A percentile compares a stretch with the other conserved stretches of the same genome.
Evolutionary conservation across 768 basidiomycete species (phyloP).

Genomic region (Calocybe cyanea): DNA sequence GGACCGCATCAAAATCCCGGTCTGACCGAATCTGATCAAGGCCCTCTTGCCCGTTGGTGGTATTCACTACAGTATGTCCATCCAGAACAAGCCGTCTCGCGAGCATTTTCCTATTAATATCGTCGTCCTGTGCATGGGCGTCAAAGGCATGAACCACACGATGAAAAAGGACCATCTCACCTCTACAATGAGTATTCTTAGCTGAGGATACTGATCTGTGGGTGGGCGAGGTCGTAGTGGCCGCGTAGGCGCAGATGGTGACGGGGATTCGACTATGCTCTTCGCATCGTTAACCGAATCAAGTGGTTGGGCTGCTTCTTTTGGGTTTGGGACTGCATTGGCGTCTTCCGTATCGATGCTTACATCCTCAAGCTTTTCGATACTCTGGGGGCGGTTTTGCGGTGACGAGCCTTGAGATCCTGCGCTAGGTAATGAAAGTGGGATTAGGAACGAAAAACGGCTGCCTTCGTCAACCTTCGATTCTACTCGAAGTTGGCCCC

Average conservation of each 20-base stretch:
- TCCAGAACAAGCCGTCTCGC: constrained; percentile 63
- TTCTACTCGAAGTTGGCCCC: constrained; percentile 76
- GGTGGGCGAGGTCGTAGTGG: neutral
- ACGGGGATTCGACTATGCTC: too few relatives aligned
- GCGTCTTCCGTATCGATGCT: constrained; percentile 19
- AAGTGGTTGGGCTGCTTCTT: constrained; percentile 35
- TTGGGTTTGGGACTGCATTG: constrained; percentile 24
- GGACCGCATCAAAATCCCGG: constrained; percentile 60
- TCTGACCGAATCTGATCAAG: constrained; percentile 57
- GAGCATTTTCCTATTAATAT: constrained; percentile 69
- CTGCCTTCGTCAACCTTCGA: constrained; percentile 66
- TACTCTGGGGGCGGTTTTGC: constrained; percentile 24
- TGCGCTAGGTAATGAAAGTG: constrained; percentile 35
- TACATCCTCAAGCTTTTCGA: constrained; percentile 40
- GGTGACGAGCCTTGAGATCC: constrained; percentile 17
- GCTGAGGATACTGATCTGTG: constrained; percentile 10
- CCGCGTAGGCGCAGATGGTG: too few relatives aligned
- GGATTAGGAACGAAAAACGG: constrained; percentile 68
- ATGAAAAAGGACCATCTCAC: constrained; percentile 26
- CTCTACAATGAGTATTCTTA: constrained; percentile 66
- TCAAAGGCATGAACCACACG: neutral
- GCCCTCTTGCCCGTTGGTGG: constrained; percentile 75
- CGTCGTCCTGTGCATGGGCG: constrained; percentile 49
- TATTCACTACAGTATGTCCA: constrained; percentile 61
- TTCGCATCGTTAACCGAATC: too few relatives aligned